Evolutionary conservation across 768 basidiomycete species (phyloP).

Genomic region (Tylopilus plumbeoviolaceoides): DNA sequence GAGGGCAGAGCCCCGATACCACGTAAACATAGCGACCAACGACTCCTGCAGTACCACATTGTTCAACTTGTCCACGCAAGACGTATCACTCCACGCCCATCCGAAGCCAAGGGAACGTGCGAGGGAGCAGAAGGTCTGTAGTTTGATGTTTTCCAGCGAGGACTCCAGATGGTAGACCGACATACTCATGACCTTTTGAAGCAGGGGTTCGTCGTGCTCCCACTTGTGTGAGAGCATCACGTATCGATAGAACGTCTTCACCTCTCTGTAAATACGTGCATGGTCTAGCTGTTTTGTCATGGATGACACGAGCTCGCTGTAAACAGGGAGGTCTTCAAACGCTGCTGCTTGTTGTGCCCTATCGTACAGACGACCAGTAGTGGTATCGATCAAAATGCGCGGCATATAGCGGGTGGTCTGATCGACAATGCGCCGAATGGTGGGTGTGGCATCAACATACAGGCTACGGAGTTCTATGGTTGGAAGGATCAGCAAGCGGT

Average conservation of each 20-base stretch:
- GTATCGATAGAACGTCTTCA: too few relatives aligned
- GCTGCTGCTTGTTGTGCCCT: too few relatives aligned
- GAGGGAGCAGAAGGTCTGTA: background rate
- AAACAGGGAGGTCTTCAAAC: too few relatives aligned
- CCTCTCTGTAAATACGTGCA: too few relatives aligned
- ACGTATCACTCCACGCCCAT: background rate
- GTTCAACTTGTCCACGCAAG: constrained; percentile 2
- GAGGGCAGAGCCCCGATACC: background rate
- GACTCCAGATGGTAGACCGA: background rate
- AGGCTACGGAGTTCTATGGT: background rate
- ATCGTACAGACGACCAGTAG: too few relatives aligned
- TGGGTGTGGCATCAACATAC: background rate
- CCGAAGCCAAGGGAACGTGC: background rate
- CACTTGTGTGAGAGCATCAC: too few relatives aligned
- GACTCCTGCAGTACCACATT: background rate
- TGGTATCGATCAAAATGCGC: background rate
- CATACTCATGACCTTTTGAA: background rate
- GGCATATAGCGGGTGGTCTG: background rate
- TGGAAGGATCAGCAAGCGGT: background rate
- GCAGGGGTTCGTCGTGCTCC: too few relatives aligned
- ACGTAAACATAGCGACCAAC: constrained; percentile 7
- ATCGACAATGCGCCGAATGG: background rate
- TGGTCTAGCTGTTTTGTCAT: too few relatives aligned
- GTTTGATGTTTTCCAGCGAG: background rate
- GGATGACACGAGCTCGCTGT: too few relatives aligned